Base-by-base conservation (phyloP, 768 basidiomycete genomes). In the Pleurotus sapidus region DNA sequence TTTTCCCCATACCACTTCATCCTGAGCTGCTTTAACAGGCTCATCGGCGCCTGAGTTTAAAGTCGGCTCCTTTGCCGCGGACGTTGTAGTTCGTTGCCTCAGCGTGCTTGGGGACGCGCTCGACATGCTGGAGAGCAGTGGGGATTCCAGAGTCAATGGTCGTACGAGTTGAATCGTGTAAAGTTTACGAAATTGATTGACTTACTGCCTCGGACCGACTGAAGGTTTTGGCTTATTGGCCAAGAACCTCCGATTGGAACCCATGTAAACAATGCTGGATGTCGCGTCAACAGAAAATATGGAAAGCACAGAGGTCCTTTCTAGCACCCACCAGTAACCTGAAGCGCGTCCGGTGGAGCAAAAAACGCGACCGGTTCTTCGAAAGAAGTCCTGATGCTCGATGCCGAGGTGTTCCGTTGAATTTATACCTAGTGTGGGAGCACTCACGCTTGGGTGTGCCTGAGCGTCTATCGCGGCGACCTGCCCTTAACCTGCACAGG, bases 1-100 rank as follows among this genome's bases (percentile, higher is more conserved):
- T 71, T 93, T 91, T 8, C 94, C 94, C 89, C 91, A 93, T 1
- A 93, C 91, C 23, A 91, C 77, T 58, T 92, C 89, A 27, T 79
- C 78, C 50, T 64, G 61, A 60, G 61, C 59, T 46, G 55, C 56
- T 25, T 55, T 48, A 49, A 42, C 50, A 46, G 55, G 23, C 15
- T 56, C 49, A 23, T 50, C 49, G 30, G 30, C 30, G 30, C 30
- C 30, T 37, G 49, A 48, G 18, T 14, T 39, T 14, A 15, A 8
- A 54, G 23, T 20, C 14, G 38, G 38, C 23, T 55, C 57, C 42
- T 30, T 61, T 49, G 34, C 56, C 27, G 38, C 34, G 20, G 40
- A 37, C 25, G 30, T 18, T 14, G 55, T 6, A 46, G 45, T 46
- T 17, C 42, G 55, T 27, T 46, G 55, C 23, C 55, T 15, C 37